Percentiles rank a stretch among this genome's conserved stretches.
Evolutionary conservation across 108 stramenopile species (phyloP).

Genomic region (Nannochloropsis oceanica): DNA sequence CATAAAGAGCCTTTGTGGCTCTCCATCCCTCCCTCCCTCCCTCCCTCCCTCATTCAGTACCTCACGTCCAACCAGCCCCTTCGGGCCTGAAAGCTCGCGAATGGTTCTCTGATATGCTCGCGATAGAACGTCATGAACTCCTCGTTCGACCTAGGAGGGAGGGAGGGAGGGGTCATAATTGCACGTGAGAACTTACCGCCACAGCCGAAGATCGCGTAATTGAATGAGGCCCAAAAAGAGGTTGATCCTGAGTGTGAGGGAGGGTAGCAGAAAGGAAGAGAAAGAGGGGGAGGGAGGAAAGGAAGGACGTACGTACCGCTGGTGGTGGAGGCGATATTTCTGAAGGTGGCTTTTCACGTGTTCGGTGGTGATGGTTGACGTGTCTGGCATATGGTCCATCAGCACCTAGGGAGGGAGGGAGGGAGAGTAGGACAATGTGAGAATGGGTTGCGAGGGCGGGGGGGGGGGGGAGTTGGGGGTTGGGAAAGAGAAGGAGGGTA

Average conservation of each 20-base stretch:
- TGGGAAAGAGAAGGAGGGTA: neutral
- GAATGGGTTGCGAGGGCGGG: neutral
- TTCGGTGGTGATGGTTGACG: constrained; percentile 53
- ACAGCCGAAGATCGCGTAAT: too few relatives aligned
- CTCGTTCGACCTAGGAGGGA: neutral
- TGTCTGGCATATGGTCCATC: constrained; percentile 58
- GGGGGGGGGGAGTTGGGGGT: neutral
- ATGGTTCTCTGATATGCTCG: neutral
- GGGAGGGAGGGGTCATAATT: neutral
- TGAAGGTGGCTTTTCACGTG: constrained; percentile 77
- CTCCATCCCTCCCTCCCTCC: neutral
- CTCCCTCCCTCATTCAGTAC: neutral
- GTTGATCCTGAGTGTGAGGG: neutral
- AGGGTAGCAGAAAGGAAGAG: neutral
- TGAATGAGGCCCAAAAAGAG: neutral
- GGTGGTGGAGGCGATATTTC: constrained; percentile 67
- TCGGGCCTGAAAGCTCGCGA: neutral
- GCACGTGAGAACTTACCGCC: too few relatives aligned
- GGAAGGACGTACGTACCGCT: neutral
- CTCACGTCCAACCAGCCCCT: neutral
- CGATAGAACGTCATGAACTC: neutral
- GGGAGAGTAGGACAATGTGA: neutral
- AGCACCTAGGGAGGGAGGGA: constrained; percentile 47
- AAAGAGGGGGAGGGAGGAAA: neutral
- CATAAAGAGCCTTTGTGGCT: too few relatives aligned